phyloP scores from a whole-genome alignment of 352 stramenopile species.

The Blastocystis sp. region DNA sequence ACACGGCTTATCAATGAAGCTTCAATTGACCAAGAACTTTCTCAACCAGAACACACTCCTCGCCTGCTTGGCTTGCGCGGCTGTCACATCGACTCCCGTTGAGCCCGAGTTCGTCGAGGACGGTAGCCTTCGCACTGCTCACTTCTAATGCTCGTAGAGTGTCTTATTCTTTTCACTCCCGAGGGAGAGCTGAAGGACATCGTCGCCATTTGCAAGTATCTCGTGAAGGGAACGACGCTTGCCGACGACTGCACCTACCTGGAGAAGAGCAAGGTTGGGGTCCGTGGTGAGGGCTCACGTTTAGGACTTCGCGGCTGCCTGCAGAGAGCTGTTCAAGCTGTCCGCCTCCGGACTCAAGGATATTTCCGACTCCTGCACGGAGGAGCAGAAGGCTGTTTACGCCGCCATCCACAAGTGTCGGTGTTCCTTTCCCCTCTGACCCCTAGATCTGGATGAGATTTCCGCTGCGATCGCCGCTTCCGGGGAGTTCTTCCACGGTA shows the following conservation, averaged over 20 bases:
- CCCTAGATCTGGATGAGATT: conserved; percentile 55
- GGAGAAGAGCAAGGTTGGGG: conserved; percentile 43
- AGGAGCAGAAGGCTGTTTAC: conserved; percentile 51
- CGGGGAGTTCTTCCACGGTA: conserved; percentile 32
- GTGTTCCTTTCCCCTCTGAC: neutral
- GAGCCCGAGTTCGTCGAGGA: conserved; percentile 3
- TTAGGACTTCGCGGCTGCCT: conserved; percentile 35
- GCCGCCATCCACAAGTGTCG: conserved; percentile 28
- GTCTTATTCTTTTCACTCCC: conserved; percentile 21
- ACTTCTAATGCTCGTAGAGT: neutral
- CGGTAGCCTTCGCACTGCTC: neutral
- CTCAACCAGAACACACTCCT: conserved; percentile 44
- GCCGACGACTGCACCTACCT: conserved; percentile 11
- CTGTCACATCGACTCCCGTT: neutral
- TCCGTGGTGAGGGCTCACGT: neutral
- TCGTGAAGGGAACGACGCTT: conserved; percentile 32
- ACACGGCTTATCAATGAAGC: conserved; percentile 23
- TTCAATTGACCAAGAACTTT: conserved; percentile 35
- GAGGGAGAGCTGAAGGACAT: neutral
- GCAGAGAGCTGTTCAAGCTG: conserved; percentile 43
- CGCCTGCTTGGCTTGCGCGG: conserved; percentile 14
- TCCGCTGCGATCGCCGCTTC: neutral
- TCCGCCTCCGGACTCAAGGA: conserved; percentile 59
- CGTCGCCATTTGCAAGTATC: conserved; percentile 51
- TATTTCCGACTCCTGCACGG: conserved; percentile 28